phyloP scores from a whole-genome alignment of 106 monocot species.

The Dioscorea alata region DNA sequence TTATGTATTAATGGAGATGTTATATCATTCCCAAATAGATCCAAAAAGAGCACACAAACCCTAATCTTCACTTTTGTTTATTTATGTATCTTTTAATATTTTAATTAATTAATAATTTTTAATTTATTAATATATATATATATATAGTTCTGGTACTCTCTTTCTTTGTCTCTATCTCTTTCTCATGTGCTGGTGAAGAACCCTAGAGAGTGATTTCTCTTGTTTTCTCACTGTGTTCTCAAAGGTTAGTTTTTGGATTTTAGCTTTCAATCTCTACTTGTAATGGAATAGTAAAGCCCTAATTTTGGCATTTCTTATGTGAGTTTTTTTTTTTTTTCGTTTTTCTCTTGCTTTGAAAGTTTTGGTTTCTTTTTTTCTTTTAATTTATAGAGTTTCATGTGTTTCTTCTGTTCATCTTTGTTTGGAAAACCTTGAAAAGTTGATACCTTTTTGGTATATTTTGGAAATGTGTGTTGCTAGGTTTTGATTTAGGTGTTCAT shows the following conservation, averaged over 20 bases:
- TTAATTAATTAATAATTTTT: neutral
- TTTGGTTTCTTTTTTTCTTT: neutral
- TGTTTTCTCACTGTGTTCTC: constrained; percentile 7
- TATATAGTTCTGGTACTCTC: constrained; percentile 9
- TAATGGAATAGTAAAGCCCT: neutral
- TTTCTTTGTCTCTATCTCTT: constrained; percentile 18
- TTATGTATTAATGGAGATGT: no score
- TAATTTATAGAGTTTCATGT: neutral
- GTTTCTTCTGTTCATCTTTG: constrained; percentile 1
- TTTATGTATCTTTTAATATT: neutral
- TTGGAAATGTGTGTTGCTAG: neutral
- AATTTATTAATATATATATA: neutral
- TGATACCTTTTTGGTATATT: neutral
- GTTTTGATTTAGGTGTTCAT: neutral
- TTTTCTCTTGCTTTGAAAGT: no score
- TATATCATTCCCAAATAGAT: neutral
- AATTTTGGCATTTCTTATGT: neutral
- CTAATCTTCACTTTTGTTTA: no score
- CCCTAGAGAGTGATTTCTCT: constrained; percentile 32
- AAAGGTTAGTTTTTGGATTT: constrained; percentile 18
- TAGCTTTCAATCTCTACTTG: constrained; percentile 4
- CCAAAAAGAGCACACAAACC: neutral
- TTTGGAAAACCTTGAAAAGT: constrained; percentile 1
- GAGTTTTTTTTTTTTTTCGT: neutral
- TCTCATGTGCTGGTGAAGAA: constrained; percentile 25